phyloP scores from a whole-genome alignment of 2,329 filamentous ascomycete species.

The Phaeosphaeriaceae sp. region DNA sequence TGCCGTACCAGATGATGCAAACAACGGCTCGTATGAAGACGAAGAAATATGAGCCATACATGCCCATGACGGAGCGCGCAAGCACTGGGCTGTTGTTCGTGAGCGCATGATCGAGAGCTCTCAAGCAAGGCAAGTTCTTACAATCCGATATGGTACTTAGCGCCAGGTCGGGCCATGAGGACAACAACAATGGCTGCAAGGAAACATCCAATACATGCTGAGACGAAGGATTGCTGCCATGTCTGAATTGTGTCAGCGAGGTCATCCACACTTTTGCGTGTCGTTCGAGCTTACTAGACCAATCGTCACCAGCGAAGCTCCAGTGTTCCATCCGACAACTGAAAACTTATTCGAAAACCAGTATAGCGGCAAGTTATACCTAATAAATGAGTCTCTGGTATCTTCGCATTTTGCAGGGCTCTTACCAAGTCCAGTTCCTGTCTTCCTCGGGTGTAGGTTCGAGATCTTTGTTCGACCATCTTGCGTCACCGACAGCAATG shows the following conservation, averaged over 20 bases:
- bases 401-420: background rate
- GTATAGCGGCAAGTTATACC: conserved; percentile 30
- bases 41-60: conserved; percentile 51
- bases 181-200: conserved; percentile 30
- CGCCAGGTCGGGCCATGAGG: conserved; percentile 32
- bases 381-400: background rate
- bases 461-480: conserved; percentile 35
- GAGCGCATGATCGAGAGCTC: background rate
- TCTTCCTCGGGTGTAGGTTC: conserved; percentile 29
- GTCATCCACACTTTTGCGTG: background rate
- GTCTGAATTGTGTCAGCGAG: conserved; percentile 17
- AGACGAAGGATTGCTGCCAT: conserved; percentile 33
- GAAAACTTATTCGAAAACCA: conserved; percentile 32
- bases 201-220: conserved; percentile 29
- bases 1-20: conserved; percentile 50
- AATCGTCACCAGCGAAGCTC: conserved; percentile 24
- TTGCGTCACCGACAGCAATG: conserved; percentile 19
- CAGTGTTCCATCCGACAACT: conserved; percentile 28
- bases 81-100: conserved; percentile 19
- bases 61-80: conserved; percentile 32
- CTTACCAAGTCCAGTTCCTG: conserved; percentile 34
- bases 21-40: conserved; percentile 48
- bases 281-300: conserved; percentile 12
- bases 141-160: conserved; percentile 32
- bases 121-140: background rate